These are phyloP conservation scores for Nyssa sinensis DNA, from an alignment of 148 eudicot genomes.

Conservation along the genomic window DNA sequence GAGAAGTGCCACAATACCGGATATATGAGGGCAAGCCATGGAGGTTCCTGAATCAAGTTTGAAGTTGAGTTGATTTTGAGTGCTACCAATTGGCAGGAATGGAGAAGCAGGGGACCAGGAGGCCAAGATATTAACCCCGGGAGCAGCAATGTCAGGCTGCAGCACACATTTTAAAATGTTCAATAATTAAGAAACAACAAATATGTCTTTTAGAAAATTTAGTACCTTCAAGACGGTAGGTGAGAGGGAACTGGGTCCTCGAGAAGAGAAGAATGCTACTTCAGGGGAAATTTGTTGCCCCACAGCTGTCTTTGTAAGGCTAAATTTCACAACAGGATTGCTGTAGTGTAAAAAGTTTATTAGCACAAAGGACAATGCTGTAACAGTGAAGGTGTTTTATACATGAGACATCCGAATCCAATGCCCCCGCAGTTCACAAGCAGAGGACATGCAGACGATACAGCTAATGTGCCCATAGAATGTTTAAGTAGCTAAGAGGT, in stretches of 20 bases:
- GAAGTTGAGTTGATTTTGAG: constrained; percentile 14
- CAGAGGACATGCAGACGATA: too few species aligned
- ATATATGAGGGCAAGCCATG: constrained; percentile 55
- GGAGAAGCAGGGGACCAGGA: constrained; percentile 37
- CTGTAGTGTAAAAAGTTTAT: constrained; percentile 18
- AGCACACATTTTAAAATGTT: background rate
- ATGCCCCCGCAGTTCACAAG: too few species aligned
- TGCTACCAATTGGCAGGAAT: background rate
- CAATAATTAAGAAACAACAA: background rate
- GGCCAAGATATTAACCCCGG: constrained; percentile 54
- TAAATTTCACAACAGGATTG: constrained; percentile 38
- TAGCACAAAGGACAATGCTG: background rate
- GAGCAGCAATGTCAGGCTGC: constrained; percentile 65
- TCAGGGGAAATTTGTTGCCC: constrained; percentile 42
- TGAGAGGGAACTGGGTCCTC: constrained; percentile 51
- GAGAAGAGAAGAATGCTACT: constrained; percentile 49
- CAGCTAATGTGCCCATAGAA: background rate
- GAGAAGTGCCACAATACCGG: constrained; percentile 49
- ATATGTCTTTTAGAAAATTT: background rate
- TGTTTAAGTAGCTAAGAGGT: background rate
- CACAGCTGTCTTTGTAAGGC: constrained; percentile 28
- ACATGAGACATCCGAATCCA: background rate
- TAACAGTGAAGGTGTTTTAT: background rate
- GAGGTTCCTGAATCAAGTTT: constrained; percentile 42
- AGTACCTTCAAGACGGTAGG: constrained; percentile 54